Evolutionary conservation across 75 land plant genomes (phyloP).

Genomic region (Ceratopteris richardii): DNA sequence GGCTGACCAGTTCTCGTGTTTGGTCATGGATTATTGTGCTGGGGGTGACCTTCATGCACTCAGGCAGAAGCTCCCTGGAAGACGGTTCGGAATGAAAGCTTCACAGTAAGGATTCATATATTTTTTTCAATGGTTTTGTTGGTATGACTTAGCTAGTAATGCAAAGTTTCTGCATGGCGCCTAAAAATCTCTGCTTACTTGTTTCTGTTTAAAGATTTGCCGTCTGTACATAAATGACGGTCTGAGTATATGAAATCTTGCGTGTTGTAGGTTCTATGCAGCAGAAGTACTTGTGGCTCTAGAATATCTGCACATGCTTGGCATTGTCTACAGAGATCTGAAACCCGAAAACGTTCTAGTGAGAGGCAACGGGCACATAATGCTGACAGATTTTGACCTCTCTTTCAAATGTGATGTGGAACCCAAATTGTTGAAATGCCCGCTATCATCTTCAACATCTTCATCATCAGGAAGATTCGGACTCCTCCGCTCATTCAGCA

Average conservation of each 20-base stretch:
- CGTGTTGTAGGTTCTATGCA: slow-evolving; percentile 20
- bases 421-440: neutral
- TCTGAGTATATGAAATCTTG: too few species aligned
- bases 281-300: slow-evolving; percentile 23
- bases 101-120: slow-evolving; percentile 40
- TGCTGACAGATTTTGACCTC: slow-evolving; percentile 11
- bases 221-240: too few species aligned
- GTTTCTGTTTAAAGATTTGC: too few species aligned
- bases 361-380: slow-evolving; percentile 7
- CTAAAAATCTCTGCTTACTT: neutral
- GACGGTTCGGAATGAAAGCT: slow-evolving; percentile 43
- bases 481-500: neutral
- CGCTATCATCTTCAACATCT: neutral
- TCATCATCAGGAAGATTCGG: slow-evolving; percentile 1
- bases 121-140: neutral
- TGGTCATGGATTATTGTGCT: slow-evolving; percentile 68
- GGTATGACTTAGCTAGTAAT: neutral
- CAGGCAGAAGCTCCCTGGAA: slow-evolving; percentile 37
- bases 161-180: neutral
- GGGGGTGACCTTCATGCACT: slow-evolving; percentile 70
- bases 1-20: slow-evolving; percentile 52
- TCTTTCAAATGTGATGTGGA: slow-evolving; percentile 5
- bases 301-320: slow-evolving; percentile 20
- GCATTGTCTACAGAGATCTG: slow-evolving; percentile 5
- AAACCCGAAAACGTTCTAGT: slow-evolving; percentile 4